These are phyloP conservation scores for Sphagnum magellanicum DNA, from an alignment of 228 moss, liverwort and hornwort genomes.

Conservation along the genomic window DNA sequence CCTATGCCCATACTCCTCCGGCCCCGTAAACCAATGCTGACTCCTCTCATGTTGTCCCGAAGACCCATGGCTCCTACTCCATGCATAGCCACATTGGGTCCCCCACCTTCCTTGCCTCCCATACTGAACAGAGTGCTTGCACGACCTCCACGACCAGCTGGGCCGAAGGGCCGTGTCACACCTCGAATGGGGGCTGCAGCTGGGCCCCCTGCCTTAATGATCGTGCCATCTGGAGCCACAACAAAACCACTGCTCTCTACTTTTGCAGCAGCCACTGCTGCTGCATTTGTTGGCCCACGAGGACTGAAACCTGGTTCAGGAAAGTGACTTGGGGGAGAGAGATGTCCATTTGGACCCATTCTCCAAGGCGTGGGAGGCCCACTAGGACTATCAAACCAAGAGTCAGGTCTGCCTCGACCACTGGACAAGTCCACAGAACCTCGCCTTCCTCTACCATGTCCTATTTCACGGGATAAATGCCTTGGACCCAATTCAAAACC, in stretches of 20 bases:
- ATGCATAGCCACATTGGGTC: constrained; percentile 37
- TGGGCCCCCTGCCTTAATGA: constrained; percentile 76
- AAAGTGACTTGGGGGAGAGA: constrained; percentile 61
- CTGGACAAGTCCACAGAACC: constrained; percentile 46
- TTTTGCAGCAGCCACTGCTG: constrained; percentile 88
- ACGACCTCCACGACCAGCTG: constrained; percentile 48
- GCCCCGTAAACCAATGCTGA: constrained; percentile 37
- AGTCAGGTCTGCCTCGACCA: constrained; percentile 66
- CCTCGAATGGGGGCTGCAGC: too few species aligned
- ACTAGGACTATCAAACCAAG: constrained; percentile 77
- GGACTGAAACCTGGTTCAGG: constrained; percentile 65
- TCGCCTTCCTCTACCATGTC: constrained; percentile 63
- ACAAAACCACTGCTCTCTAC: constrained; percentile 99
- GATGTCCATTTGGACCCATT: constrained; percentile 62
- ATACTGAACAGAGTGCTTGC: constrained; percentile 54
- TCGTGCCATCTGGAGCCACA: constrained; percentile 93
- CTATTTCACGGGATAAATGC: constrained; percentile 26
- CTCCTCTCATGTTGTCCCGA: constrained; percentile 26
- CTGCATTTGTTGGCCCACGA: constrained; percentile 81
- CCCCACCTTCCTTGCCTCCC: constrained; percentile 39
- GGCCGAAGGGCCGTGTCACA: background rate
- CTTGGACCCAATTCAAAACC: constrained; percentile 17
- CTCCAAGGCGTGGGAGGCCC: constrained; percentile 65
- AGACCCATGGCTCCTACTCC: constrained; percentile 58
- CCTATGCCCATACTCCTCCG: constrained; percentile 59